These are phyloP conservation scores for Candida anutae DNA, from an alignment of 1,139 yeast species.

Conservation along the genomic window DNA sequence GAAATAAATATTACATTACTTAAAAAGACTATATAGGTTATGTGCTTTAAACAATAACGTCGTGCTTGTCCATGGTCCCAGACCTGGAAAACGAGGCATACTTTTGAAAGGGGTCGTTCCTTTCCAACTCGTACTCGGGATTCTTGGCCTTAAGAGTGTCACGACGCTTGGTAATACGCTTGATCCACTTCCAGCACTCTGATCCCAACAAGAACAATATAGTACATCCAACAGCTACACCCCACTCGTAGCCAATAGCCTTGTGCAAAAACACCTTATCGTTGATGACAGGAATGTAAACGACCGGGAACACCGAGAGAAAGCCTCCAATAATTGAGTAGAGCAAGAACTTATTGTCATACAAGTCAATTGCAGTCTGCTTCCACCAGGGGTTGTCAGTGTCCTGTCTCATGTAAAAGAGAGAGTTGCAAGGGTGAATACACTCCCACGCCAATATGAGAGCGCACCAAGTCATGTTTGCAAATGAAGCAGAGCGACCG, in stretches of 20 bases:
- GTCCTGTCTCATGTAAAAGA: conserved; percentile 20
- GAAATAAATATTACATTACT: neutral
- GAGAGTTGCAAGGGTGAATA: conserved; percentile 16
- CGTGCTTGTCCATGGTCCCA: conserved; percentile 14
- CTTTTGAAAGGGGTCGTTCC: conserved; percentile 19
- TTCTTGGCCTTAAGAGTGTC: conserved; percentile 10
- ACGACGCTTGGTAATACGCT: conserved; percentile 14
- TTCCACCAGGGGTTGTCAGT: conserved; percentile 20
- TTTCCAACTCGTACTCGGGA: conserved; percentile 22
- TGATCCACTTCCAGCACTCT: conserved; percentile 20
- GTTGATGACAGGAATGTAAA: conserved; percentile 22
- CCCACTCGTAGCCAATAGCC: conserved; percentile 22
- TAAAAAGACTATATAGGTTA: neutral
- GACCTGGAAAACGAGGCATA: conserved; percentile 19
- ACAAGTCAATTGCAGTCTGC: conserved; percentile 17
- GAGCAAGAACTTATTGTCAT: conserved; percentile 19
- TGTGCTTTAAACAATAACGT: conserved; percentile 5
- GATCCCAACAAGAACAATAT: conserved; percentile 15
- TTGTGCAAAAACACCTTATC: conserved; percentile 19
- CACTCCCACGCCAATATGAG: conserved; percentile 23
- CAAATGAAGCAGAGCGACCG: conserved; percentile 20
- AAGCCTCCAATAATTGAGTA: conserved; percentile 20
- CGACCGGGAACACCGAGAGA: conserved; percentile 19
- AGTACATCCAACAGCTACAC: conserved; percentile 16
- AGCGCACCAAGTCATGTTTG: conserved; percentile 24